Conservation (phyloP, 805 yeast species). For the Pichia rugopelliculosa region DNA sequence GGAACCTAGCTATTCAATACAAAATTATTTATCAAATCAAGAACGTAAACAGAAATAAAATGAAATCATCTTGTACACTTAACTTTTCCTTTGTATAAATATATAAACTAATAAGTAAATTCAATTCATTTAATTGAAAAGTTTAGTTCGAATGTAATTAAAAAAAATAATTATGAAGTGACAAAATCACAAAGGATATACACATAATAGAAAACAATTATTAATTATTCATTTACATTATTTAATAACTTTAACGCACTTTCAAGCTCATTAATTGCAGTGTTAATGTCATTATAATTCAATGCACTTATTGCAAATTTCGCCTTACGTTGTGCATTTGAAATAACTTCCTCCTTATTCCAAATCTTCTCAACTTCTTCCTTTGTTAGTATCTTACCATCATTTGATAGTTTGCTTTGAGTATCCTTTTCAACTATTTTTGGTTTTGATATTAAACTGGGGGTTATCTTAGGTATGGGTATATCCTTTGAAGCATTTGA, state of each 20-base stretch:
- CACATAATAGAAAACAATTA: too few species aligned
- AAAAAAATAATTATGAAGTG: not conserved
- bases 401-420: not conserved
- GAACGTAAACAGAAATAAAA: too few species aligned
- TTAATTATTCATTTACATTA: not conserved
- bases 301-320: slow-evolving; percentile 74
- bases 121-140: too few species aligned
- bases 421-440: too few species aligned
- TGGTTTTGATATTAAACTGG: not conserved
- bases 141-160: too few species aligned
- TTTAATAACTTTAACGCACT: slow-evolving; percentile 42
- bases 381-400: slow-evolving; percentile 16
- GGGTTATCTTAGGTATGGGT: not conserved
- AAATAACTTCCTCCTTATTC: slow-evolving; percentile 46
- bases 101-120: too few species aligned
- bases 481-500: not conserved
- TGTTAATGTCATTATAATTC: slow-evolving; percentile 64
- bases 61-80: too few species aligned
- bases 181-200: too few species aligned
- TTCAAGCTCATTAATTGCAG: slow-evolving; percentile 57
- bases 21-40: not conserved
- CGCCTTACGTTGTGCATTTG: slow-evolving; percentile 59
- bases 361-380: slow-evolving; percentile 44
- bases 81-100: too few species aligned
- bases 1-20: not conserved